Percentiles rank a stretch among this genome's conserved stretches.
phyloP scores from a whole-genome alignment of 176 grass and related monocot species.

The Leersia perrieri region DNA sequence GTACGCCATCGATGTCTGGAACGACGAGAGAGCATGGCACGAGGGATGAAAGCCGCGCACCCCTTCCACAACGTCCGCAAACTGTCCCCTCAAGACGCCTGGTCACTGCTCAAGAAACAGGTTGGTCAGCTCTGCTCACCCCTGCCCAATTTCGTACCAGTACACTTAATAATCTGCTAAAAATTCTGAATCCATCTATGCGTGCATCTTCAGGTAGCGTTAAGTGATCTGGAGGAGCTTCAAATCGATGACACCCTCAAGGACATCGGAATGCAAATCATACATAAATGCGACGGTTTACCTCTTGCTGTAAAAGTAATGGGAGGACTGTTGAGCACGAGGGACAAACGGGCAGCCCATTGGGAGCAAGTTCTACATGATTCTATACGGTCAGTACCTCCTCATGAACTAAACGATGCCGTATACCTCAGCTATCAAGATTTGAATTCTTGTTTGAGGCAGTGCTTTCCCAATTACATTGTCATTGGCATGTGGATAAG shows the following conservation, averaged over 20 bases:
- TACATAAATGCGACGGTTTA: constrained; percentile 45
- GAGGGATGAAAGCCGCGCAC: background rate
- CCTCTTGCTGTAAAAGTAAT: constrained; percentile 48
- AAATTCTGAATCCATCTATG: no score
- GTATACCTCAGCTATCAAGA: constrained; percentile 30
- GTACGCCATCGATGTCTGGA: background rate
- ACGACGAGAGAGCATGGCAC: background rate
- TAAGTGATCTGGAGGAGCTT: background rate
- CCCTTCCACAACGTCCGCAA: background rate
- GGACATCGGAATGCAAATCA: constrained; percentile 29
- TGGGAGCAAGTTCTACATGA: constrained; percentile 33
- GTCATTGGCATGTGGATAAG: constrained; percentile 37
- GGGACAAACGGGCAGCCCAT: rapidly evolving
- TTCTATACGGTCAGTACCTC: constrained; percentile 8
- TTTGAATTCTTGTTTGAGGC: constrained; percentile 6
- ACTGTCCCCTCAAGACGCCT: background rate
- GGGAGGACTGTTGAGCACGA: constrained; percentile 34
- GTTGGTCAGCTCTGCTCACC: no score
- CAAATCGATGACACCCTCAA: background rate
- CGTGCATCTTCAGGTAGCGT: constrained; percentile 3
- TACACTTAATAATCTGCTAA: no score
- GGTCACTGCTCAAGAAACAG: constrained; percentile 23
- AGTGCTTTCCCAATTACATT: background rate
- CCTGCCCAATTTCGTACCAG: no score
- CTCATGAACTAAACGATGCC: constrained; percentile 21